These are phyloP conservation scores for Fusarium sterilihyphosum DNA, from an alignment of 2,329 filamentous ascomycete genomes.

Conservation along the genomic window DNA sequence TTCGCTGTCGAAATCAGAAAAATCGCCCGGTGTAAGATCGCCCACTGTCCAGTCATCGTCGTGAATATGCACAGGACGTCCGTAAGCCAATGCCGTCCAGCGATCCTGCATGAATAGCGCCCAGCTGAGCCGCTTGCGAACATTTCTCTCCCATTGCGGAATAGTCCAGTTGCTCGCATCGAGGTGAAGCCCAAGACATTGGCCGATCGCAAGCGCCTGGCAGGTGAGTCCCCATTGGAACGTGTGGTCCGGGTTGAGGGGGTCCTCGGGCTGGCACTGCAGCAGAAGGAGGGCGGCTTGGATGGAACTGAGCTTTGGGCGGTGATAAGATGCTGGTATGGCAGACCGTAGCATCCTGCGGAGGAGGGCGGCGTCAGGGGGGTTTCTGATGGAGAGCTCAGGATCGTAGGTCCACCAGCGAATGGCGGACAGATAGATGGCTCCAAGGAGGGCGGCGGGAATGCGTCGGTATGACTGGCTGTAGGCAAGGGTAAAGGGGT, in stretches of 20 bases:
- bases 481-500: constrained; percentile 64
- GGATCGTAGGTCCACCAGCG: constrained; percentile 63
- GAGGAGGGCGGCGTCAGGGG: constrained; percentile 40
- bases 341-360: constrained; percentile 39
- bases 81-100: constrained; percentile 54
- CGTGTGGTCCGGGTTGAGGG: constrained; percentile 48
- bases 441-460: constrained; percentile 61
- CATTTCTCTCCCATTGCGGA: constrained; percentile 65
- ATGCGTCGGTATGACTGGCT: constrained; percentile 61
- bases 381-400: constrained; percentile 43
- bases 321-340: constrained; percentile 44
- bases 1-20: constrained; percentile 45
- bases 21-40: constrained; percentile 44
- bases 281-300: constrained; percentile 44
- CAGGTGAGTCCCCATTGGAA: constrained; percentile 53
- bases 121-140: constrained; percentile 68
- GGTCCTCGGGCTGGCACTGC: constrained; percentile 46
- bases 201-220: constrained; percentile 59
- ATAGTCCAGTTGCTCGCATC: constrained; percentile 67
- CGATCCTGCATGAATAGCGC: constrained; percentile 70
- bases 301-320: constrained; percentile 45
- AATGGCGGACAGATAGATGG: constrained; percentile 64
- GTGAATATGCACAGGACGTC: constrained; percentile 45
- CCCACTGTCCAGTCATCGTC: constrained; percentile 46
- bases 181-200: constrained; percentile 64